These are phyloP conservation scores for Xylaria hypoxylon DNA, from an alignment of 2,329 filamentous ascomycete species.

Conservation along the genomic window DNA sequence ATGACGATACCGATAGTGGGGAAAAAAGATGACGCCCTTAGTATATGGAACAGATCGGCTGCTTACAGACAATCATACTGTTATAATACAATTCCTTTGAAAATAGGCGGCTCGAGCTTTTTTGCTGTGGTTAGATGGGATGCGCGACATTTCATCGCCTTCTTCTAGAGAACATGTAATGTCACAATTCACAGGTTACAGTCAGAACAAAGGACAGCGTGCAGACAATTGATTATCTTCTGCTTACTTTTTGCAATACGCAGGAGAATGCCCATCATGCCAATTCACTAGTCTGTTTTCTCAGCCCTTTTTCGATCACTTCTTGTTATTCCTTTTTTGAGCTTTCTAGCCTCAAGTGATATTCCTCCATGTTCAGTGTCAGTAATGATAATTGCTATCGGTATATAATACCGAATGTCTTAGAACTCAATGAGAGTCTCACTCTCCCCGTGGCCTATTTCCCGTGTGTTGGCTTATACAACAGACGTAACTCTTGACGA, in stretches of 20 bases:
- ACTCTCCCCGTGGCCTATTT: not conserved
- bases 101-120: no score
- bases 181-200: no score
- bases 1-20: no score
- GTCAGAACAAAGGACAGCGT: not conserved
- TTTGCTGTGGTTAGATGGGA: no score
- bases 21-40: no score
- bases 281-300: not conserved
- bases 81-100: no score
- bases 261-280: not conserved
- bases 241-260: not conserved
- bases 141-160: no score
- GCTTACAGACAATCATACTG: no score
- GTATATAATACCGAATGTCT: not conserved
- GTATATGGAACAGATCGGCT: no score
- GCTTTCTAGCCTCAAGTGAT: not conserved
- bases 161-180: no score
- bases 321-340: not conserved
- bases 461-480: not conserved
- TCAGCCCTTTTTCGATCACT: not conserved
- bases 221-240: not conserved
- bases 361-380: not conserved
- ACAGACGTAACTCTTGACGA: constrained; percentile 22
- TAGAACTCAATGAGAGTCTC: not conserved
- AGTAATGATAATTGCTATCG: not conserved